phyloP scores from a whole-genome alignment of 495 filamentous ascomycete genomes.

The Parmelia sp. region DNA sequence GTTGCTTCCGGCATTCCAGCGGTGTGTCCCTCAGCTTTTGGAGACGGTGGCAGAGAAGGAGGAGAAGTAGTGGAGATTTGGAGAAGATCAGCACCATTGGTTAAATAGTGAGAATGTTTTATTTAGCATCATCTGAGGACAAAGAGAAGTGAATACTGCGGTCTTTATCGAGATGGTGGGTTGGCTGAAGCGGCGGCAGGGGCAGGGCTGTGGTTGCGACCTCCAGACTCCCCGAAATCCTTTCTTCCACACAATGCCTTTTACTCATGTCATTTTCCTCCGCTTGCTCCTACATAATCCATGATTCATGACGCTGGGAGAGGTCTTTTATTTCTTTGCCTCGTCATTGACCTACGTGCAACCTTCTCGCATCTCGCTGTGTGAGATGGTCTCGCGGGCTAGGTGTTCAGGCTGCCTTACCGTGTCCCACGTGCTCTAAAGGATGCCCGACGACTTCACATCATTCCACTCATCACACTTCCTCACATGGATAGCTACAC shows the following conservation, averaged over 20 bases:
- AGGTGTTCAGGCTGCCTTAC: neutral
- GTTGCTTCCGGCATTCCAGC: conserved; percentile 16
- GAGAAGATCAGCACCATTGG: neutral
- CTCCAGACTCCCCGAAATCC: neutral
- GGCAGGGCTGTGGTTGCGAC: neutral
- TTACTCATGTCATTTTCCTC: neutral
- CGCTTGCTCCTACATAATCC: neutral
- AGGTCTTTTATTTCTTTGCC: neutral
- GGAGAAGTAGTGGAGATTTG: neutral
- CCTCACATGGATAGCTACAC: neutral
- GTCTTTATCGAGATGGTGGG: neutral
- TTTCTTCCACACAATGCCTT: conserved; percentile 1
- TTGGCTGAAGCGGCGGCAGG: neutral
- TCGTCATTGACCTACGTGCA: neutral
- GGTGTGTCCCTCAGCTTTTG: conserved; percentile 7
- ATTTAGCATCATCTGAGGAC: neutral
- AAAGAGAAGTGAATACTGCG: neutral
- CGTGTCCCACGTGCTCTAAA: neutral
- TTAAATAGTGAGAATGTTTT: neutral
- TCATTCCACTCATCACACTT: neutral
- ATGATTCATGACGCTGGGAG: neutral
- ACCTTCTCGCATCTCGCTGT: neutral
- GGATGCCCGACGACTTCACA: neutral
- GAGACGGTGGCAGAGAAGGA: neutral
- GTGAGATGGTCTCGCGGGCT: neutral